Percentiles rank a stretch among this genome's conserved stretches.
Evolutionary conservation across 2,329 filamentous ascomycete genomes (phyloP).

Genomic region (Phymatotrichopsis omnivora): DNA sequence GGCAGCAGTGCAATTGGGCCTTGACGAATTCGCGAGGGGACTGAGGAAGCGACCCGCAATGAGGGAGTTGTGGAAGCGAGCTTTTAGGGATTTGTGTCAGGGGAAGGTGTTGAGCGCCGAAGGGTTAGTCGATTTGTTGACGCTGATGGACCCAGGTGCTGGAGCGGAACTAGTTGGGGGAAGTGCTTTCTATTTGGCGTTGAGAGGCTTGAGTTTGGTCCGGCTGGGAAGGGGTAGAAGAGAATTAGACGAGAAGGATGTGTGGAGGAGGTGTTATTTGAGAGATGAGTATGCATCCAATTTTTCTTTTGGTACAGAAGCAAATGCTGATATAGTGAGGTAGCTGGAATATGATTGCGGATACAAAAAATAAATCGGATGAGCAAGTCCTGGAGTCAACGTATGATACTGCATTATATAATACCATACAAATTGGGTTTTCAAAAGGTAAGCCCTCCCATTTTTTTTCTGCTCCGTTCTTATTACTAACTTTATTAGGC

Average conservation of each 20-base stretch:
- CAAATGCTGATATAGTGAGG: slow-evolving; percentile 6
- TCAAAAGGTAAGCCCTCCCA: slow-evolving; percentile 48
- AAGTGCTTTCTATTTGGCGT: slow-evolving; percentile 63
- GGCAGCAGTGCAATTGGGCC: slow-evolving; percentile 64
- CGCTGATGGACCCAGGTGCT: slow-evolving; percentile 60
- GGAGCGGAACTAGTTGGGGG: slow-evolving; percentile 39
- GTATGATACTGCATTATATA: slow-evolving; percentile 56
- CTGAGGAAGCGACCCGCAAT: slow-evolving; percentile 46
- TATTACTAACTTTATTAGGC: slow-evolving; percentile 8
- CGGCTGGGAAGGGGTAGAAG: slow-evolving; percentile 48
- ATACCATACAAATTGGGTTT: slow-evolving; percentile 54
- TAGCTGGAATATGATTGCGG: slow-evolving; percentile 64
- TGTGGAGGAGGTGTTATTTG: slow-evolving; percentile 81
- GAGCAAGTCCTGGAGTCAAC: slow-evolving; percentile 53
- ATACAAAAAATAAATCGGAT: slow-evolving; percentile 65
- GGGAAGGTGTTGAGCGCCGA: slow-evolving; percentile 60
- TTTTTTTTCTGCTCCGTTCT: neutral
- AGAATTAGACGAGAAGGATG: slow-evolving; percentile 48
- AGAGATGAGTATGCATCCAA: slow-evolving; percentile 53
- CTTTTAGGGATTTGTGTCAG: slow-evolving; percentile 57
- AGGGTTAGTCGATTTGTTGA: slow-evolving; percentile 64
- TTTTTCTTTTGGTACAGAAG: neutral
- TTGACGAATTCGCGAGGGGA: slow-evolving; percentile 50
- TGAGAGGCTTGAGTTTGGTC: slow-evolving; percentile 50
- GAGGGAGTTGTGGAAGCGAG: slow-evolving; percentile 59